Base-by-base conservation (phyloP, 495 filamentous ascomycete species). In the Lasiosphaeris hirsuta region DNA sequence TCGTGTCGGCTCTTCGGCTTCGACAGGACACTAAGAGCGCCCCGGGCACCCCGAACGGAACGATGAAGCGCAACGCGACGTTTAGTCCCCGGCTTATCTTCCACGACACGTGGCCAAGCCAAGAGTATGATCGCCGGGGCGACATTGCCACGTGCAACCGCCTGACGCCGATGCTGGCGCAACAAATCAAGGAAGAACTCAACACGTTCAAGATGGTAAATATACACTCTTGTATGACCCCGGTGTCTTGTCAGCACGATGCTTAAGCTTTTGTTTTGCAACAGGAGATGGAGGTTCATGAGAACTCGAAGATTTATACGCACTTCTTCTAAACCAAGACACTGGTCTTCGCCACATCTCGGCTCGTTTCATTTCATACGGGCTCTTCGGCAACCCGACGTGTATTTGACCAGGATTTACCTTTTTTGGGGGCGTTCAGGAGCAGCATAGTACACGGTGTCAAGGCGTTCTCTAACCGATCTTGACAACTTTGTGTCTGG, bases 221-320 rank as follows among this genome's bases (percentile, higher is more conserved):
- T 78, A 30, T 30, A 30, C 23, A n/a, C 30, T 30, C 14, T 15
- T 35, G 8, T 17, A 33, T 17, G n/a, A 9, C 34, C 44, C 8
- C 17, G 35, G 55, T 34, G 8, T 41, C 14, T 35, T 23, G 14
- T 39, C 4, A 13, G 34, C 1, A 23, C 1, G 6, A 1, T 0
- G 17, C 19, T 38, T 23, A 54, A 54, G 61, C 70, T 80, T 64
- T 69, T 66, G 66, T 49, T 6, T 14, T 11, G 35, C n/a, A 17
- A 19, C 60, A 98, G 95, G 94, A 99, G 76, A 99, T 99, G 94
- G 94, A 97, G 79, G 94, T 99, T 68, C 94, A 99, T 69, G 92
- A 96, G 76, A 88, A 87, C 70, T 97, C 95, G 54, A 97, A 97
- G 75, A 89, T 96, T 63, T 96, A 97, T 80, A 99, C 94, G 64